A percentile compares a stretch with the other conserved stretches of the same genome.
phyloP scores from a whole-genome alignment of 192 early-diverging fungal species.

The Mortierella antarctica region DNA sequence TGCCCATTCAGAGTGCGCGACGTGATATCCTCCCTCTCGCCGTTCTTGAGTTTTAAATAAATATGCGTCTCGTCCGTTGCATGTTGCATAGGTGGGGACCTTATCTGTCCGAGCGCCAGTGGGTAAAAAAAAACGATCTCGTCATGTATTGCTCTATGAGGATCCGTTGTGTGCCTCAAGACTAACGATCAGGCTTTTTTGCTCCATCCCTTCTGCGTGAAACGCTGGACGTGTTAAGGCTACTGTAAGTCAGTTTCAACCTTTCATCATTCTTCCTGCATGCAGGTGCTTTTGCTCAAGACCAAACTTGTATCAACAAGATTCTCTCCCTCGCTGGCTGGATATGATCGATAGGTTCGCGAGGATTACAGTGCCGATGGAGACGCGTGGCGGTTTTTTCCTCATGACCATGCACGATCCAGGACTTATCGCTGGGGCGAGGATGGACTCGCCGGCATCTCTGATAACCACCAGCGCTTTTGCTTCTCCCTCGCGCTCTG shows the following conservation, averaged over 20 bases:
- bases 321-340: not conserved
- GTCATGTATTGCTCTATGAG: not conserved
- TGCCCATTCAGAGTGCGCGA: not conserved
- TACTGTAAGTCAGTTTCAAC: not conserved
- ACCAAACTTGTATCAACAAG: not conserved
- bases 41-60: not conserved
- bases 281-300: too few relatives aligned
- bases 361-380: constrained; percentile 48
- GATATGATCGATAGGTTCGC: constrained; percentile 12
- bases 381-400: constrained; percentile 45
- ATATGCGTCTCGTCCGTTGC: not conserved
- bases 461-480: constrained; percentile 50
- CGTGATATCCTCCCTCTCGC: not conserved
- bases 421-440: constrained; percentile 52
- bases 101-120: constrained; percentile 51
- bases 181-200: too few relatives aligned
- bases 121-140: constrained; percentile 25
- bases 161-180: not conserved
- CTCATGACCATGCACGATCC: constrained; percentile 46
- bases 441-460: constrained; percentile 42
- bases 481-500: constrained; percentile 47
- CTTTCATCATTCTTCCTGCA: too few relatives aligned
- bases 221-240: not conserved
- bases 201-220: too few relatives aligned
- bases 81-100: constrained; percentile 38